A percentile compares a stretch with the other conserved stretches of the same genome.
Conservation (phyloP, 306 rosid genomes). For the Spatholobus suberectus region DNA sequence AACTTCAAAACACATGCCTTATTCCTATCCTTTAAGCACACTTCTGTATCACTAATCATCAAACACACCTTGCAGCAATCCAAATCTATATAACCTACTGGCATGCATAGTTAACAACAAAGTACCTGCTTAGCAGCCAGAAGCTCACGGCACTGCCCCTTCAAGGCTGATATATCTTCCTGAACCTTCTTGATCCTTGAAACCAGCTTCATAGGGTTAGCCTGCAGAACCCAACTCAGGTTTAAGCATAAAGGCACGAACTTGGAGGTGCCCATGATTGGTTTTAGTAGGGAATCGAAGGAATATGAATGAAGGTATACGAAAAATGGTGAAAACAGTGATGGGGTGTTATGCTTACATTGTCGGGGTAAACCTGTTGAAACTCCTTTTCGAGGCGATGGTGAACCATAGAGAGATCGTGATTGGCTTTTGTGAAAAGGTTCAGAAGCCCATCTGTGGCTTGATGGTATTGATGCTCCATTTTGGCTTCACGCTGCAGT, state of each 20-base stretch:
- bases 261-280: not conserved
- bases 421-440: constrained; percentile 77
- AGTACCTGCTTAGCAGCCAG: constrained; percentile 85
- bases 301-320: not conserved
- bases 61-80: constrained; percentile 4
- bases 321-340: not conserved
- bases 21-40: not conserved
- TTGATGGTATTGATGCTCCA: constrained; percentile 62
- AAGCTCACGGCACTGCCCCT: constrained; percentile 84
- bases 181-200: constrained; percentile 81
- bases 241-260: constrained; percentile 7
- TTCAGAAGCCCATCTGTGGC: constrained; percentile 76
- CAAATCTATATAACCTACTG: constrained; percentile 13
- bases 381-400: constrained; percentile 81
- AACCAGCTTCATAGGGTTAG: constrained; percentile 86
- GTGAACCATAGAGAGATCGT: constrained; percentile 67
- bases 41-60: not conserved
- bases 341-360: constrained; percentile 44
- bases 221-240: constrained; percentile 47
- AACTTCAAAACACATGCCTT: constrained; percentile 11
- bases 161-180: constrained; percentile 66
- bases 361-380: constrained; percentile 78
- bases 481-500: not conserved
- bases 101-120: no score
- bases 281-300: not conserved